phyloP scores from a whole-genome alignment of 768 basidiomycete species.

The Lentinus brumalis region DNA sequence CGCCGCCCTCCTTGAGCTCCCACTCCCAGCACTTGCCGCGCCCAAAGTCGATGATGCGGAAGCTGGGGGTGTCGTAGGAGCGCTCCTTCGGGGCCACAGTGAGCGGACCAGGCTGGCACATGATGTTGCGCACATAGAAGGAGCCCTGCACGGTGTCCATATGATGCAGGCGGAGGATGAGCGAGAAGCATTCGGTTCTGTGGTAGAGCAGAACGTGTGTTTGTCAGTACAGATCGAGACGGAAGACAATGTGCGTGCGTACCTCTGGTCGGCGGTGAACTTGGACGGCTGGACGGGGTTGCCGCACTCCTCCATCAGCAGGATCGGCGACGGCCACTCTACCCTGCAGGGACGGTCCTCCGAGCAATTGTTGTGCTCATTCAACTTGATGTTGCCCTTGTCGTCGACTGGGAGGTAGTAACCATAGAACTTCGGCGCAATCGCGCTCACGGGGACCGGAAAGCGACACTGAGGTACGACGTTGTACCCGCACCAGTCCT shows the following conservation, averaged over 20 bases:
- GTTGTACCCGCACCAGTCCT: slow-evolving; percentile 55
- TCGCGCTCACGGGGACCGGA: slow-evolving; percentile 49
- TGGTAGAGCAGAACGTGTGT: background rate
- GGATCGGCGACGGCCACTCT: slow-evolving; percentile 37
- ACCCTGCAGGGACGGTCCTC: slow-evolving; percentile 13
- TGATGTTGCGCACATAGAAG: slow-evolving; percentile 43
- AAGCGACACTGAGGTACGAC: slow-evolving; percentile 42
- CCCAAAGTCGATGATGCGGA: slow-evolving; percentile 56
- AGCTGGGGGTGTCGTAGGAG: slow-evolving; percentile 34
- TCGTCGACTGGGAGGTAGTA: slow-evolving; percentile 43
- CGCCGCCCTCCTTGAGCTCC: background rate
- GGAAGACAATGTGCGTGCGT: background rate
- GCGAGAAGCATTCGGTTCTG: slow-evolving; percentile 32
- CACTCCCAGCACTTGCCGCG: slow-evolving; percentile 24
- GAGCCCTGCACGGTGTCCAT: slow-evolving; percentile 45
- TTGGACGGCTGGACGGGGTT: slow-evolving; percentile 29
- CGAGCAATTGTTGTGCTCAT: slow-evolving; percentile 20
- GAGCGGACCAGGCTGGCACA: slow-evolving; percentile 46
- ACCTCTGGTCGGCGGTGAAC: slow-evolving; percentile 27
- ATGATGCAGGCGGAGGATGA: slow-evolving; percentile 44
- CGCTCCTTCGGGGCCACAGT: slow-evolving; percentile 33
- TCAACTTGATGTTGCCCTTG: background rate
- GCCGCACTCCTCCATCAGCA: slow-evolving; percentile 53
- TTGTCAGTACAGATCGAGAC: background rate
- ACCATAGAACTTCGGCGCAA: slow-evolving; percentile 68